Evolutionary conservation across 371 early-diverging fungal genomes (phyloP).

Genomic region (Mucor lusitanicus): DNA sequence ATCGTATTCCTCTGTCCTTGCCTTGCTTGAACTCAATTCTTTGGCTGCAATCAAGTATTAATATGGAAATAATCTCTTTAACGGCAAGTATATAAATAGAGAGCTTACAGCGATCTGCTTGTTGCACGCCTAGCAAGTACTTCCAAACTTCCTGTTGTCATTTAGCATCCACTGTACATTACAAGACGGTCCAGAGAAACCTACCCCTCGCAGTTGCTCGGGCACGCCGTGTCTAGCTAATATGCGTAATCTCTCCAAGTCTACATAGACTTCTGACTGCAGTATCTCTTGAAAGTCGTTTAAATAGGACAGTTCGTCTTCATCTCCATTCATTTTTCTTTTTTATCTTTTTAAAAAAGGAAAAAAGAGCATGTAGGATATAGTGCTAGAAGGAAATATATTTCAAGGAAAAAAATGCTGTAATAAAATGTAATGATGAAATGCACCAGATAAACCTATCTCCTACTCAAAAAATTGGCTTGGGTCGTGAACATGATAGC

Average conservation of each 20-base stretch:
- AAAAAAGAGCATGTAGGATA: neutral
- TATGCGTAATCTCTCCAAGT: conserved; percentile 81
- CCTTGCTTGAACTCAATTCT: conserved; percentile 70
- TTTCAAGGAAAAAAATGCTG: neutral
- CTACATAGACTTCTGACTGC: conserved; percentile 86
- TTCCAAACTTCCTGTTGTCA: conserved; percentile 84
- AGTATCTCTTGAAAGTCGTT: conserved; percentile 83
- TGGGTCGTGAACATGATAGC: neutral
- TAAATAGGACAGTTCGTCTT: conserved; percentile 53
- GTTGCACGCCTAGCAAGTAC: conserved; percentile 84
- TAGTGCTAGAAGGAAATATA: neutral
- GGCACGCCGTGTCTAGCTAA: conserved; percentile 89
- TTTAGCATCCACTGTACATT: neutral
- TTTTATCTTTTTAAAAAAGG: neutral
- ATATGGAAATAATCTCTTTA: neutral
- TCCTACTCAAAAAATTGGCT: neutral
- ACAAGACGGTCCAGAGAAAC: conserved; percentile 9
- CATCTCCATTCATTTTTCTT: conserved; percentile 13
- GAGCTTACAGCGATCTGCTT: conserved; percentile 80
- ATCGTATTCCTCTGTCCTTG: conserved; percentile 72
- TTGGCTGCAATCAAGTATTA: conserved; percentile 52
- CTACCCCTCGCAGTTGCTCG: conserved; percentile 80
- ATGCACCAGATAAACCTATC: neutral
- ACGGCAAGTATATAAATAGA: neutral
- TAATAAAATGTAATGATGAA: neutral